A percentile compares a stretch with the other conserved stretches of the same genome.
Conservation (phyloP, 78 protist species). For the Dictyostelium purpureum region DNA sequence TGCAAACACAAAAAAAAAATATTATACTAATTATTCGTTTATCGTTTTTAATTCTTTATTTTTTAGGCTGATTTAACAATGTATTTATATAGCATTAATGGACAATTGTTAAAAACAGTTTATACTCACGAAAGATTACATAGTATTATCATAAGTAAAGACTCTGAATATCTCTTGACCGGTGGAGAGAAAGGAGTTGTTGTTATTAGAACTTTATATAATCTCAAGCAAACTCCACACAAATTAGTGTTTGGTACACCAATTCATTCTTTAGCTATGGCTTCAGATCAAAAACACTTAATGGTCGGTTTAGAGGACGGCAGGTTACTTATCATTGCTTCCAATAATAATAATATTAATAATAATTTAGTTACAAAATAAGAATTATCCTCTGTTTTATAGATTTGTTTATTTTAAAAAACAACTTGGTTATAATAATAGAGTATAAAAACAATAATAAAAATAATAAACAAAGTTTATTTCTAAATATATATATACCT, state of each 20-base stretch:
- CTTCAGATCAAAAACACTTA: constrained; percentile 68
- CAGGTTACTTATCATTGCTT: constrained; percentile 36
- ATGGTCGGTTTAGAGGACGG: constrained; percentile 80
- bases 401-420: too few relatives aligned
- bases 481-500: too few relatives aligned
- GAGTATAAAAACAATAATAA: too few relatives aligned
- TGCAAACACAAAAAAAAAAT: constrained; percentile 7
- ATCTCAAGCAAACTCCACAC: constrained; percentile 31
- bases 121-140: constrained; percentile 72
- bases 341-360: not conserved
- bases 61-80: constrained; percentile 51
- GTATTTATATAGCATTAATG: constrained; percentile 82
- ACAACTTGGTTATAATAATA: too few relatives aligned
- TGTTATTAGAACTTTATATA: constrained; percentile 48
- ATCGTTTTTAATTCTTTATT: not conserved
- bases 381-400: too few relatives aligned
- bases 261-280: constrained; percentile 42
- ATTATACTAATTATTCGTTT: not conserved
- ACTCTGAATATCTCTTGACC: constrained; percentile 67
- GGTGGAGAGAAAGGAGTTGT: constrained; percentile 77
- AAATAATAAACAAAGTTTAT: too few relatives aligned
- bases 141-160: constrained; percentile 47
- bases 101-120: constrained; percentile 32
- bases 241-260: constrained; percentile 39
- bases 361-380: too few relatives aligned